Percentiles rank a stretch among this genome's conserved stretches.
phyloP scores from a whole-genome alignment of 75 land plant genomes.

The Ceratopteris richardii region DNA sequence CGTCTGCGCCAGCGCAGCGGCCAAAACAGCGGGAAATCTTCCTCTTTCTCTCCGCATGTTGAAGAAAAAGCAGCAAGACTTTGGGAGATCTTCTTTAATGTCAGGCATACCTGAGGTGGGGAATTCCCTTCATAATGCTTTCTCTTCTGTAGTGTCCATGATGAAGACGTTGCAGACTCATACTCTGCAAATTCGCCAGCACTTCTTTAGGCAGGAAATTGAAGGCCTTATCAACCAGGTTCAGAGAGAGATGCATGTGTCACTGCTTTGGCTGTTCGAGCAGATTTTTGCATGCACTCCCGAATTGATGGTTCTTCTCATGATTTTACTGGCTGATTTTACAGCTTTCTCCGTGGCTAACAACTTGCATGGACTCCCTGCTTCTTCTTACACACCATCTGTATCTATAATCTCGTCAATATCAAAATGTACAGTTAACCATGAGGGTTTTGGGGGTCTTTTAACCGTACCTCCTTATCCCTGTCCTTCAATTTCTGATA shows the following conservation, averaged over 20 bases:
- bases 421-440: background rate
- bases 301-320: constrained; percentile 78
- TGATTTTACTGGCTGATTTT: constrained; percentile 90
- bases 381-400: constrained; percentile 3
- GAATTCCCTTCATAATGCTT: constrained; percentile 30
- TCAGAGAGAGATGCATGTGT: constrained; percentile 70
- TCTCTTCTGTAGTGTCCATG: constrained; percentile 91
- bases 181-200: constrained; percentile 59
- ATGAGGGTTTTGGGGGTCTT: background rate
- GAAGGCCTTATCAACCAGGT: constrained; percentile 51
- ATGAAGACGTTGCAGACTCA: constrained; percentile 69
- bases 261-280: constrained; percentile 94
- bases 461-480: background rate
- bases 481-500: background rate
- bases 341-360: constrained; percentile 69
- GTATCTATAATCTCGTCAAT: constrained; percentile 2
- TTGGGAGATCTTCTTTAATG: constrained; percentile 1
- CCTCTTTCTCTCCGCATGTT: constrained; percentile 57
- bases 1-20: background rate
- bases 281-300: constrained; percentile 87
- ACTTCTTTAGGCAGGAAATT: constrained; percentile 42
- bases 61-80: constrained; percentile 33
- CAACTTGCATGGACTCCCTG: constrained; percentile 32
- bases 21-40: constrained; percentile 35
- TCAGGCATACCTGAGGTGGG: background rate